Evolutionary conservation across 2,329 filamentous ascomycete species (phyloP).

Genomic region (Xylaria sp.): DNA sequence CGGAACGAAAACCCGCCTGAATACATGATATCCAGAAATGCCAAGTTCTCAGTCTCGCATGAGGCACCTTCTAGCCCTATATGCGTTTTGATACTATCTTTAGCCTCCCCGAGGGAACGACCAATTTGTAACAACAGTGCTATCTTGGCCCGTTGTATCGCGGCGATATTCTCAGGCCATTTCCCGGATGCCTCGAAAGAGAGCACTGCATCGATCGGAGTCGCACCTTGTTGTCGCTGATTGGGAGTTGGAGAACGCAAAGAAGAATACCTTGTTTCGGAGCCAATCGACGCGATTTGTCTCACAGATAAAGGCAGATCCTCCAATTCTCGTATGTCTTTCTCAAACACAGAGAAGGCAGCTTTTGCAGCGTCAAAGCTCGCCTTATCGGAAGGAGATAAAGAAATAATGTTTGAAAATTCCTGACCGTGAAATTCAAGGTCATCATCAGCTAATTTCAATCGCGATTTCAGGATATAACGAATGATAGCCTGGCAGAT

Average conservation of each 20-base stretch:
- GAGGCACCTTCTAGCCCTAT: constrained; percentile 82
- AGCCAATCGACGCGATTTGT: constrained; percentile 75
- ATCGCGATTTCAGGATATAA: constrained; percentile 73
- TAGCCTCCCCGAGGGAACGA: constrained; percentile 68
- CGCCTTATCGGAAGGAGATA: constrained; percentile 55
- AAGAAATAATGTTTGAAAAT: constrained; percentile 54
- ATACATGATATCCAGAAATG: constrained; percentile 82
- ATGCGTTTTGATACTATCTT: constrained; percentile 66
- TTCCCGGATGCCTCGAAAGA: constrained; percentile 92
- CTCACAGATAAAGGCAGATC: constrained; percentile 87
- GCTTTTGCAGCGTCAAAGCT: constrained; percentile 73
- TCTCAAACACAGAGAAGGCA: constrained; percentile 75
- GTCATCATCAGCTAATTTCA: constrained; percentile 63
- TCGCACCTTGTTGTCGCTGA: constrained; percentile 50
- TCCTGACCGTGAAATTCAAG: constrained; percentile 58
- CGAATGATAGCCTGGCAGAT: constrained; percentile 81
- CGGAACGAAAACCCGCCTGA: constrained; percentile 76
- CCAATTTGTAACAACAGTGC: constrained; percentile 84
- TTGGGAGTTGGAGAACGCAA: constrained; percentile 57
- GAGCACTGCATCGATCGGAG: constrained; percentile 77
- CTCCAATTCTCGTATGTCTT: constrained; percentile 76
- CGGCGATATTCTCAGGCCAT: constrained; percentile 90
- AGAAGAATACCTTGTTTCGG: constrained; percentile 77
- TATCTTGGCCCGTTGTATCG: constrained; percentile 92
- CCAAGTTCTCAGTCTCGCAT: constrained; percentile 73